Evolutionary conservation across 371 early-diverging fungal species (phyloP), one percentile per base, ranked within the genome.

Genomic region (Circinella minor): DNA sequence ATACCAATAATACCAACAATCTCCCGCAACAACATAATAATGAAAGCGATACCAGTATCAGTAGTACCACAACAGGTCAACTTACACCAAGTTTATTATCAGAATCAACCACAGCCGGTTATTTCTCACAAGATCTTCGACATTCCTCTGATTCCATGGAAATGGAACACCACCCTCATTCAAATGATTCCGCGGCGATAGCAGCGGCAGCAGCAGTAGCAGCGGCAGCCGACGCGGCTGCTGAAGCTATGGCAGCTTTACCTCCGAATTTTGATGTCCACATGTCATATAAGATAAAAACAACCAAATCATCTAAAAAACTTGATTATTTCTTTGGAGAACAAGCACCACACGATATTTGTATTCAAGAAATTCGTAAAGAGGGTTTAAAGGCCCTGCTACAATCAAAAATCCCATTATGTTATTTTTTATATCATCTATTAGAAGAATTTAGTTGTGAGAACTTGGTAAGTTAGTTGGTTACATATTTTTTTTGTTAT

Each of bases 321-420:
- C 69, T 88, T 20, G 67, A 72, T 43, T 66, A 70, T 55, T 86
- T 89, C 67, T 89, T 89, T 78, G 88, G 88, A 15, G 82, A 81
- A 60, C 71, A 71, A 39, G 74, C 77, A 46, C 78, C 80, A 6
- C 77, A 76, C 65, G 89, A 89, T 68, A 79, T 86, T 36, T 83
- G 82, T 65, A 72, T 89, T 13, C 71, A 69, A 17, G 86, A 87
- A 55, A 87, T 89, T 55, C 74, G 74, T 51, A 75, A 77, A 34
- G 80, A 85, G 67, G 90, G 90, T 1, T 71, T 89, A 13, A 82
- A 84, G 68, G 87, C 87, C 1, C 80, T 89, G 67, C 67, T 89
- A 20, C 73, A 81, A 61, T 78, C 83, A 34, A 88, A 84, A 57
- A 67, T 83, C 10, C 90, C 90, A 5, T 65, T 88, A 36, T 87